Conservation (phyloP, 1,139 yeast species). For the Saccharomyces hybrid region DNA sequence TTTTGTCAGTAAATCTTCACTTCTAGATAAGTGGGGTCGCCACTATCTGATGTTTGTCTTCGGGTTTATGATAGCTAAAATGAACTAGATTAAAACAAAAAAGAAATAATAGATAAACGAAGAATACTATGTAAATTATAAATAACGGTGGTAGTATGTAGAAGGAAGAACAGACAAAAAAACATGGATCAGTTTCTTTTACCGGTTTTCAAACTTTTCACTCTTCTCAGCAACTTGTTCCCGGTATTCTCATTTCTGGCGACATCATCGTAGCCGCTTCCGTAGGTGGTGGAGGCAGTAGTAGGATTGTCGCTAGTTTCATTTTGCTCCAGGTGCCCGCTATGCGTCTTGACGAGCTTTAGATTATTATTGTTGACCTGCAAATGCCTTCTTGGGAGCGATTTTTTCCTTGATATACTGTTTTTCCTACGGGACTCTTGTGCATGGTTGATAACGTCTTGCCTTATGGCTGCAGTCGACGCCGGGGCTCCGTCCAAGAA, state of each 20-base stretch:
- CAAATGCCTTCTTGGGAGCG: constrained; percentile 40
- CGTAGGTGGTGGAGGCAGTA: background rate
- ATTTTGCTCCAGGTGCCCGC: background rate
- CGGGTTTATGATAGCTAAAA: no score
- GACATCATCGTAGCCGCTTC: constrained; percentile 14
- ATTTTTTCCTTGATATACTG: constrained; percentile 58
- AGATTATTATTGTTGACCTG: constrained; percentile 34
- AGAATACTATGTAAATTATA: no score
- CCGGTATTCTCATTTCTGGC: constrained; percentile 22
- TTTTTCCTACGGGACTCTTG: constrained; percentile 18
- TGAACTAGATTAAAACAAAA: no score
- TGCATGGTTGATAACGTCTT: constrained; percentile 22
- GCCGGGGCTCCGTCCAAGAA: constrained; percentile 92
- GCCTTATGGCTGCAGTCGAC: constrained; percentile 40
- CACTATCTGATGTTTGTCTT: no score
- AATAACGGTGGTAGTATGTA: no score
- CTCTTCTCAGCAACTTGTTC: constrained; percentile 57
- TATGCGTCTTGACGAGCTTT: background rate
- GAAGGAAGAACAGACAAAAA: background rate
- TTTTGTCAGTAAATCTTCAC: background rate
- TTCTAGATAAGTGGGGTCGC: no score
- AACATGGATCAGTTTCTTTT: constrained; percentile 12
- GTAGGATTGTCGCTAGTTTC: constrained; percentile 3
- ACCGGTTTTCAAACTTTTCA: constrained; percentile 69
- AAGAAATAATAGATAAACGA: no score